These are phyloP conservation scores for Amanita fuliginea DNA, from an alignment of 768 basidiomycete species.

Conservation along the genomic window DNA sequence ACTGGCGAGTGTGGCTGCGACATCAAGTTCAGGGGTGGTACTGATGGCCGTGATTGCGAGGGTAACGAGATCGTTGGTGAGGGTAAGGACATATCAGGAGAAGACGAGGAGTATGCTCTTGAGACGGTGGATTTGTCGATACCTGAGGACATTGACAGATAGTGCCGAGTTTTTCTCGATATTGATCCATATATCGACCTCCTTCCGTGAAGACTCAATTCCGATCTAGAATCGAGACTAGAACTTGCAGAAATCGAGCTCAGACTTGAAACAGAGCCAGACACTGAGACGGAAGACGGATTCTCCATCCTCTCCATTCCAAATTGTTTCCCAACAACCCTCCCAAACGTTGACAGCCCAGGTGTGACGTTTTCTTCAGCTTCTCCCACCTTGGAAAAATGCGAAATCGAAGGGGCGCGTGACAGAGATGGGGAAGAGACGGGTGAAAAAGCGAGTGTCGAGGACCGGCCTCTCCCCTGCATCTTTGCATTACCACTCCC, in stretches of 20 bases:
- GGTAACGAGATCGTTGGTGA: background rate
- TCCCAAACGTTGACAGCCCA: slow-evolving; percentile 5
- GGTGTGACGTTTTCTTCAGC: background rate
- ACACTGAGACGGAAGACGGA: background rate
- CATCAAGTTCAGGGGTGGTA: background rate
- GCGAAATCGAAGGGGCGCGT: background rate
- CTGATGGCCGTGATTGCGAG: background rate
- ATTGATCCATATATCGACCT: background rate
- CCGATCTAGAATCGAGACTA: background rate
- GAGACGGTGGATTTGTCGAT: background rate
- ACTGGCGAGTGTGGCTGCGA: background rate
- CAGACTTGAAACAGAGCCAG: background rate
- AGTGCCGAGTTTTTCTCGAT: background rate
- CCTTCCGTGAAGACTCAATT: background rate
- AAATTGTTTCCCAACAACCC: slow-evolving; percentile 1
- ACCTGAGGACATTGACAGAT: background rate
- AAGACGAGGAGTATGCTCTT: background rate
- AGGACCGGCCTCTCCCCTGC: background rate
- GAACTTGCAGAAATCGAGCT: background rate
- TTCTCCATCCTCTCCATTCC: slow-evolving; percentile 4
- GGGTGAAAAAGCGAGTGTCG: background rate
- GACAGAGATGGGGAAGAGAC: background rate
- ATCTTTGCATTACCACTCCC: background rate
- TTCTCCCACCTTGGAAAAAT: background rate
- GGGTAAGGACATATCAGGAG: background rate